Conservation (phyloP, 495 filamentous ascomycete species). For the Penicillium verhagenii region DNA sequence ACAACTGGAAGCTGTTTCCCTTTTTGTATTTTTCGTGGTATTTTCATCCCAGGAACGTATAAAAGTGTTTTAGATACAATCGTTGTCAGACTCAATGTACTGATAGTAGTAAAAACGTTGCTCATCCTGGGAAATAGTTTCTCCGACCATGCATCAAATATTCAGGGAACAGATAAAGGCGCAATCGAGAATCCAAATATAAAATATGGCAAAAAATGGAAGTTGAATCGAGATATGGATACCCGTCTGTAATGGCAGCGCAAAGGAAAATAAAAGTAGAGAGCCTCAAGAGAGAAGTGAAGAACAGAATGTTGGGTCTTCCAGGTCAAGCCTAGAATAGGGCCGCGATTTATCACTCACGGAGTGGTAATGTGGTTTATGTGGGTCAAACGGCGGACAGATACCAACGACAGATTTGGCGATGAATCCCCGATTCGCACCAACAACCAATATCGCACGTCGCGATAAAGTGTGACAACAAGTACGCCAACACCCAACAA, state of each 20-base stretch:
- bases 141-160: constrained; percentile 26
- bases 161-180: constrained; percentile 13
- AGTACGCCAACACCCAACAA: constrained; percentile 13
- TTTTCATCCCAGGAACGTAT: background rate
- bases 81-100: background rate
- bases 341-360: constrained; percentile 7
- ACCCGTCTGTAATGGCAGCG: background rate
- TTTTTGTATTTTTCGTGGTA: background rate
- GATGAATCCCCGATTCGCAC: background rate
- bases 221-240: background rate
- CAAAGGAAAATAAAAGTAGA: background rate
- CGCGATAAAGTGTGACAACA: constrained; percentile 22
- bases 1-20: background rate
- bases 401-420: constrained; percentile 11
- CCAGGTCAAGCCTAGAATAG: background rate
- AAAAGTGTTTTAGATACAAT: background rate
- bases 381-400: constrained; percentile 7
- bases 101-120: constrained; percentile 11
- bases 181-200: constrained; percentile 20
- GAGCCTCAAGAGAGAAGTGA: background rate
- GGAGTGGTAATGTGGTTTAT: constrained; percentile 10
- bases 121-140: constrained; percentile 15
- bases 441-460: constrained; percentile 20
- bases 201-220: constrained; percentile 19
- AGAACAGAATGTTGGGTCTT: background rate